Percentiles rank a stretch among this genome's conserved stretches.
These are phyloP conservation scores for Tetrapisispora taiwanensis DNA, from an alignment of 805 yeast species.

Conservation along the genomic window DNA sequence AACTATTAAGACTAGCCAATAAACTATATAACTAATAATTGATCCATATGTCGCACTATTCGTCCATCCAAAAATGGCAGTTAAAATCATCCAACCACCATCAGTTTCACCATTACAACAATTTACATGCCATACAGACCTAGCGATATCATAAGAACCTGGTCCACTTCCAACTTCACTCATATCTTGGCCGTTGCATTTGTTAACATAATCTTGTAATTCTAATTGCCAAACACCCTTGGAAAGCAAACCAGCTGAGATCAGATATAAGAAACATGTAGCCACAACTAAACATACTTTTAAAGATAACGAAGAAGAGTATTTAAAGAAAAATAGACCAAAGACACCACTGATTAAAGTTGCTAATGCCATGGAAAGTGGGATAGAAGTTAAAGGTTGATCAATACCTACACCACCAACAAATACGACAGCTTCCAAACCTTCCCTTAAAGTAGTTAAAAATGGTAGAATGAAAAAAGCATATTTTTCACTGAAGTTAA, in stretches of 20 bases:
- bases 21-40: conserved; percentile 57
- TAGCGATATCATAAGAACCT: conserved; percentile 74
- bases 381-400: conserved; percentile 55
- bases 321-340: conserved; percentile 59
- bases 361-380: conserved; percentile 54
- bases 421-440: conserved; percentile 84
- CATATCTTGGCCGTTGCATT: conserved; percentile 74
- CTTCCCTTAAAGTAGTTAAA: conserved; percentile 79
- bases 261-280: conserved; percentile 71
- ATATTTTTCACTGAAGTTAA: conserved; percentile 43
- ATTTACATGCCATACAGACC: conserved; percentile 87
- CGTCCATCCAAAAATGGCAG: conserved; percentile 89
- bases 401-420: conserved; percentile 80
- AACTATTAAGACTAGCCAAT: conserved; percentile 48
- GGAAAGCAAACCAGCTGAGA: conserved; percentile 79
- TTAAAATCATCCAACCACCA: conserved; percentile 84
- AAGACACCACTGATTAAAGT: conserved; percentile 47
- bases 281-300: conserved; percentile 65
- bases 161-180: conserved; percentile 88
- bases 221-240: conserved; percentile 89
- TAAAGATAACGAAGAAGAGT: conserved; percentile 70
- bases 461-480: conserved; percentile 72
- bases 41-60: conserved; percentile 89
- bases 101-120: conserved; percentile 91
- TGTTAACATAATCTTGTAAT: conserved; percentile 60